phyloP scores from a whole-genome alignment of 2,329 filamentous ascomycete genomes.

The Fusarium cicatricum region DNA sequence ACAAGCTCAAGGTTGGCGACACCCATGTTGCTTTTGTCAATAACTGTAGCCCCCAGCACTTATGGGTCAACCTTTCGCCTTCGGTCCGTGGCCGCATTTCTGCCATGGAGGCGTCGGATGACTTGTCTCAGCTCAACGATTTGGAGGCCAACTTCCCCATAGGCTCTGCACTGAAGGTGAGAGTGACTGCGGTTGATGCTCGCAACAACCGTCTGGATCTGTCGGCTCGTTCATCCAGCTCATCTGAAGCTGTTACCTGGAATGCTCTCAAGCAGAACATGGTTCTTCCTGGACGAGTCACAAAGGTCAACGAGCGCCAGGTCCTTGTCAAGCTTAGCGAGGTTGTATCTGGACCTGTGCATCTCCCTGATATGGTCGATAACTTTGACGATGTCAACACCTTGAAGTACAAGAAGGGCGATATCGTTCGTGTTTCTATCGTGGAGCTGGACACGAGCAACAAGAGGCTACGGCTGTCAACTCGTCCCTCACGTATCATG shows the following conservation, averaged over 20 bases:
- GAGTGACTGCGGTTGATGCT: conserved; percentile 77
- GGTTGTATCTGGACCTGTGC: conserved; percentile 78
- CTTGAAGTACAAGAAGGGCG: conserved; percentile 79
- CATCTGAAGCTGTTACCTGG: conserved; percentile 64
- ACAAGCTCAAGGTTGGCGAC: conserved; percentile 76
- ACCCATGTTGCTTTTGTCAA: conserved; percentile 87
- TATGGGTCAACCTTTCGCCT: conserved; percentile 93
- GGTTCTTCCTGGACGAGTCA: conserved; percentile 83
- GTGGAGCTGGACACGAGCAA: conserved; percentile 82
- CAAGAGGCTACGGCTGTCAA: conserved; percentile 83
- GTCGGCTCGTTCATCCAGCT: conserved; percentile 72
- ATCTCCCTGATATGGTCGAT: conserved; percentile 84
- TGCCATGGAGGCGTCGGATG: conserved; percentile 85
- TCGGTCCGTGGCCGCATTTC: conserved; percentile 85
- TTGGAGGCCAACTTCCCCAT: conserved; percentile 83
- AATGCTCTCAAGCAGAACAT: conserved; percentile 78
- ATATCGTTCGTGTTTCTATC: conserved; percentile 87
- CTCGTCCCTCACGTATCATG: conserved; percentile 86
- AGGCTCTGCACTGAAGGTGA: conserved; percentile 86
- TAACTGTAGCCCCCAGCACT: conserved; percentile 79
- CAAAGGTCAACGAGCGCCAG: conserved; percentile 84
- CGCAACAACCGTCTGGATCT: conserved; percentile 82
- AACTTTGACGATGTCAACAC: conserved; percentile 85
- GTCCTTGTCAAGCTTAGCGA: conserved; percentile 88
- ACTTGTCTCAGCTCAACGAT: conserved; percentile 80